A percentile compares a stretch with the other conserved stretches of the same genome.
These are phyloP conservation scores for Alternaria ethzedia DNA, from an alignment of 2,329 filamentous ascomycete species.

Conservation along the genomic window DNA sequence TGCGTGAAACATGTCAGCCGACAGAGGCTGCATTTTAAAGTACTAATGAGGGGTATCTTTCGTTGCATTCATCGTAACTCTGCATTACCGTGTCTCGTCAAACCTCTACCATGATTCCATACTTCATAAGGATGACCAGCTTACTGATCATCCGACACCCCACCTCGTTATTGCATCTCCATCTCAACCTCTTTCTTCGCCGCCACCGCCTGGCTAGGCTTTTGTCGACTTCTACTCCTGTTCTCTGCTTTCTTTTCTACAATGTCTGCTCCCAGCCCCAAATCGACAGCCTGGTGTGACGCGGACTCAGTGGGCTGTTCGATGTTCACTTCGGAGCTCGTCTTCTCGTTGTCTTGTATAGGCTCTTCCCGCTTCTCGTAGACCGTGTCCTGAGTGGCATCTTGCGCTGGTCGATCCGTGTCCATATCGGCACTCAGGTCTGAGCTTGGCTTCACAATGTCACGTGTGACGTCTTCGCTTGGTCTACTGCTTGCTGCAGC, in stretches of 20 bases:
- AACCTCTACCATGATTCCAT: neutral
- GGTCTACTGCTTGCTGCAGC: conserved; percentile 12
- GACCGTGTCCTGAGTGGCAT: neutral
- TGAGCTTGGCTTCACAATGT: conserved; percentile 16
- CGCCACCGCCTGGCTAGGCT: conserved; percentile 26
- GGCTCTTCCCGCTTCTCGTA: neutral
- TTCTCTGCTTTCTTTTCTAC: conserved; percentile 18
- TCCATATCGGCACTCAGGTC: neutral
- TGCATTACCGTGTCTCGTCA: neutral
- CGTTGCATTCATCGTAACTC: conserved; percentile 4
- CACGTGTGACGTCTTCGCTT: conserved; percentile 16
- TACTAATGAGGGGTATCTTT: conserved; percentile 5
- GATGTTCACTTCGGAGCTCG: neutral
- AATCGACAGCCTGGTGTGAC: neutral
- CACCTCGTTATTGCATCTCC: conserved; percentile 40
- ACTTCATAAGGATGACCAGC: neutral
- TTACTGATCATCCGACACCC: neutral
- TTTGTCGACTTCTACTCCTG: conserved; percentile 19
- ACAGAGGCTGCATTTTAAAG: no score
- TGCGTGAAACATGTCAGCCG: no score
- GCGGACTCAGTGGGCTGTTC: neutral
- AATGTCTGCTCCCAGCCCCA: conserved; percentile 10
- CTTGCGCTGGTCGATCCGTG: neutral
- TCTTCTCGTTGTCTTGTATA: neutral
- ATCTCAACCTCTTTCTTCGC: conserved; percentile 39